Percentiles rank a stretch among this genome's conserved stretches.
These are phyloP conservation scores for Hebeloma cylindrosporum DNA, from an alignment of 768 basidiomycete genomes.

Conservation along the genomic window DNA sequence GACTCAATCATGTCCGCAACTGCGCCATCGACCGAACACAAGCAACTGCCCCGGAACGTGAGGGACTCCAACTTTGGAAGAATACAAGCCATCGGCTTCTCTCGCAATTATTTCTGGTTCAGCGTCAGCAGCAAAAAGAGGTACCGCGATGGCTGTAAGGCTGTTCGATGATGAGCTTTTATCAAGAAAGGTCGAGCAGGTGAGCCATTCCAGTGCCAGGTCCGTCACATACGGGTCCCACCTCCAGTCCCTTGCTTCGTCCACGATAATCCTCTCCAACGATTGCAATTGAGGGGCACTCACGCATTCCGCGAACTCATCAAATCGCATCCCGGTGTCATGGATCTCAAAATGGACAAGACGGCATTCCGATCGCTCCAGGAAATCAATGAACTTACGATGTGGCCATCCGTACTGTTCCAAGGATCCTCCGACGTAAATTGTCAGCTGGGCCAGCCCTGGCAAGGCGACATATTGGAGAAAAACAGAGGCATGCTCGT, in stretches of 20 bases:
- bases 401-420: constrained; percentile 35
- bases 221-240: constrained; percentile 34
- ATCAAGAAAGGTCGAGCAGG: constrained; percentile 16
- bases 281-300: constrained; percentile 26
- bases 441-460: constrained; percentile 22
- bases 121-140: neutral
- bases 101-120: neutral
- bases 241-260: constrained; percentile 35
- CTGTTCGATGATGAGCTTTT: constrained; percentile 2
- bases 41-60: constrained; percentile 29
- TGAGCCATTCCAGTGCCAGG: constrained; percentile 29
- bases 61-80: constrained; percentile 31
- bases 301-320: constrained; percentile 31
- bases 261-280: constrained; percentile 31
- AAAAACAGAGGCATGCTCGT: constrained; percentile 29
- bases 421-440: constrained; percentile 29
- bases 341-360: constrained; percentile 30
- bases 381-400: constrained; percentile 28
- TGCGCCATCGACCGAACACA: constrained; percentile 29
- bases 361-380: constrained; percentile 30
- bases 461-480: constrained; percentile 30
- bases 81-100: constrained; percentile 8
- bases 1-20: constrained; percentile 38
- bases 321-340: constrained; percentile 31
- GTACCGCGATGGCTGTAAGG: neutral